Evolutionary conservation across 306 rosid species (phyloP).

Genomic region (Lablab purpureus): DNA sequence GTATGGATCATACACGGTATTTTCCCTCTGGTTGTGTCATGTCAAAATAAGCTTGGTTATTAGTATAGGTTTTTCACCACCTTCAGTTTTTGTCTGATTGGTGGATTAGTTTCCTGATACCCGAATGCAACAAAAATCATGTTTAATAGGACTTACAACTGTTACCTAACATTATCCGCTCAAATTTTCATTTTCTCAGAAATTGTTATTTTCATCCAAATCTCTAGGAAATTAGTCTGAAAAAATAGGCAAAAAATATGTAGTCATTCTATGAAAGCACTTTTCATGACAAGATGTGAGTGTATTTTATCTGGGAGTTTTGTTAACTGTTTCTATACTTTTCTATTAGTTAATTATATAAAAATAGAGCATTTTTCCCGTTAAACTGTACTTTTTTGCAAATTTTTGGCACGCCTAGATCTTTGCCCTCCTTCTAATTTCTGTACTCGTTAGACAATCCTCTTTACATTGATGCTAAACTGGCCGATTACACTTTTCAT

Average conservation of each 20-base stretch:
- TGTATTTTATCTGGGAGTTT: slow-evolving; percentile 8
- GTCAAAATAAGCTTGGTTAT: slow-evolving; percentile 32
- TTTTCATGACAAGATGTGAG: slow-evolving; percentile 7
- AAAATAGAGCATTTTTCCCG: neutral
- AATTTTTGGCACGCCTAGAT: neutral
- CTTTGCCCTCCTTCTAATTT: slow-evolving; percentile 14
- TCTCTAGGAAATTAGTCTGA: neutral
- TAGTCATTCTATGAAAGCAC: slow-evolving; percentile 8
- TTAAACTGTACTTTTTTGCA: neutral
- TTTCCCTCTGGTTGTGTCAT: neutral
- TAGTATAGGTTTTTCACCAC: slow-evolving; percentile 4
- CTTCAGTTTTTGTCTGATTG: slow-evolving; percentile 24
- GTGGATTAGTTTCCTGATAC: slow-evolving; percentile 27
- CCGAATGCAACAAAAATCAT: slow-evolving; percentile 19
- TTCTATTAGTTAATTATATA: neutral
- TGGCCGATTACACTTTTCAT: slow-evolving; percentile 30
- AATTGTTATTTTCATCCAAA: neutral
- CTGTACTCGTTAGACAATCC: slow-evolving; percentile 20
- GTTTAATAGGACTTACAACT: slow-evolving; percentile 15
- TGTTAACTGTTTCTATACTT: slow-evolving; percentile 9
- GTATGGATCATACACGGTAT: slow-evolving; percentile 13
- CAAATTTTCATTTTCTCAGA: slow-evolving; percentile 27
- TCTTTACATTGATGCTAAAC: slow-evolving; percentile 27
- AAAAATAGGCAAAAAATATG: slow-evolving; percentile 21
- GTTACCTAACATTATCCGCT: neutral